Base-by-base conservation (phyloP, 331 rosid species). In the Stylosanthes scabra region DNA sequence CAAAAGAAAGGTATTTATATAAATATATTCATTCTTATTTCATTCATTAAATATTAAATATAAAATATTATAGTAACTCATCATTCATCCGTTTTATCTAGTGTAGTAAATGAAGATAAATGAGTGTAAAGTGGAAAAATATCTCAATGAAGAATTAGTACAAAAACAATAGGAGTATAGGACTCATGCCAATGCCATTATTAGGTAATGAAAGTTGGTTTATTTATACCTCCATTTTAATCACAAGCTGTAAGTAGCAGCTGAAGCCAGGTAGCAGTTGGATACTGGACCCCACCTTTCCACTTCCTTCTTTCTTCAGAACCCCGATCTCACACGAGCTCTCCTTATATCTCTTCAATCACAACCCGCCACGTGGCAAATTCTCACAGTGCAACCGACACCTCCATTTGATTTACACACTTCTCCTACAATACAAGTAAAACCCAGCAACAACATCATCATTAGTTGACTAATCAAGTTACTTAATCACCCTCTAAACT, bases 381-480 rank as follows among this genome's bases (percentile, higher is more conserved):
- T 50, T 14, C 59, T 58, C 61, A 15, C 60, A 29, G 20, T 15
- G 84, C 81, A 63, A 81, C 84, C 84, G 84, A 81, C 84, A 81
- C 81, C 81, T 12, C 52, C 55, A 27, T 69, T 27, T 27, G 55
- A 50, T 74, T 63, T n/a, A 68, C 72, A 52, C 66, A 54, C 54
- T 49, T 49, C 54, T 27, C 54, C 67, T 54, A 29, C 20, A 29
- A 52, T 54, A 29, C 20, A 29, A 52, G 9, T 55, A 59, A 20
- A 75, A 47, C 14, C 40, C 31, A 8, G 16, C 6, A 10, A 5
- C 37, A 58, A 1, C n/a, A 65, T 2, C 27, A 6, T 1, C 1
- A 46, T 54, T 9, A 59, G 11, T 59, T 59, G 42, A 59, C 65
- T 59, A 27, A 7, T 59, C 44, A 16, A 61, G 14, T 42, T 41